Evolutionary conservation across 768 basidiomycete genomes (phyloP).

Genomic region (Boletus edulis): DNA sequence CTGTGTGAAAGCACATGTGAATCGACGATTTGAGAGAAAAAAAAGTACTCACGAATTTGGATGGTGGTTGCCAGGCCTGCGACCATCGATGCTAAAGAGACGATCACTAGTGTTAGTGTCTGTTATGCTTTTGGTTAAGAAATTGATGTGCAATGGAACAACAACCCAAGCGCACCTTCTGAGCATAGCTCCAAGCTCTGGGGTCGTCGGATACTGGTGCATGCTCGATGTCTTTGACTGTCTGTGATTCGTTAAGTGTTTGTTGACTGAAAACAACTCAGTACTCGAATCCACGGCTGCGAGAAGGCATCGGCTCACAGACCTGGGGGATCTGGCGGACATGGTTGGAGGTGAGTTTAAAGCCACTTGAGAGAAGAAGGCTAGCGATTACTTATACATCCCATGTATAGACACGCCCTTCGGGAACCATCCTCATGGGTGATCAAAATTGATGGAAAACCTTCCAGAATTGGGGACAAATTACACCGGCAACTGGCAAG

Average conservation of each 20-base stretch:
- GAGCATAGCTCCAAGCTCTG: conserved; percentile 50
- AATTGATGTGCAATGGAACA: too few species aligned
- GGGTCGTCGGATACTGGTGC: conserved; percentile 55
- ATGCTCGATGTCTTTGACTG: conserved; percentile 34
- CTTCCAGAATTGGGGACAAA: neutral
- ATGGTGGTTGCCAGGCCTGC: conserved; percentile 22
- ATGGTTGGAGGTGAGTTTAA: conserved; percentile 1
- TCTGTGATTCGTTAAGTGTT: neutral
- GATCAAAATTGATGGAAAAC: neutral
- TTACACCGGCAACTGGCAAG: conserved; percentile 2
- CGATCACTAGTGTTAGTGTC: conserved; percentile 24
- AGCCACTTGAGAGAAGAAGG: neutral
- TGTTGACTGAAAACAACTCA: conserved; percentile 3
- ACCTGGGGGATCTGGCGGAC: conserved; percentile 1
- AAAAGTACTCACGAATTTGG: conserved; percentile 25
- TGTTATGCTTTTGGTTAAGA: conserved; percentile 3
- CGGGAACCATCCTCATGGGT: neutral
- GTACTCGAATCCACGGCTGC: neutral
- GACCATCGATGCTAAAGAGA: conserved; percentile 31
- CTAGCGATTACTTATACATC: neutral
- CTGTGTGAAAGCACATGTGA: conserved; percentile 32
- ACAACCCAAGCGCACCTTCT: conserved; percentile 43
- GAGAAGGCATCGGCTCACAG: neutral
- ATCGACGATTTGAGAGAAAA: neutral
- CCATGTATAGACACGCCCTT: conserved; percentile 3